Conservation (phyloP, 768 basidiomycete genomes). For the Termitomyces sp. region DNA sequence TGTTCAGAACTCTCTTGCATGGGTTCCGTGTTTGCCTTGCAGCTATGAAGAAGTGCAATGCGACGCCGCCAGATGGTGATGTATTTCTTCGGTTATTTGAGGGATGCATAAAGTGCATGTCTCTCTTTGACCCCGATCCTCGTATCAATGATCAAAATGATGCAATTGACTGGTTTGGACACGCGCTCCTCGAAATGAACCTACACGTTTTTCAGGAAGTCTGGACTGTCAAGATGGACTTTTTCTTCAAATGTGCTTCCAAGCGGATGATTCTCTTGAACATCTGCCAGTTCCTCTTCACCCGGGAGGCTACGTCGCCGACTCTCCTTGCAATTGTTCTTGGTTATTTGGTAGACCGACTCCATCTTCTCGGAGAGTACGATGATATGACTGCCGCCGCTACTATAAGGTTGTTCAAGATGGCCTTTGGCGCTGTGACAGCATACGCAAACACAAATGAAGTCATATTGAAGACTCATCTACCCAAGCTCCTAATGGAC, state of each 20-base stretch:
- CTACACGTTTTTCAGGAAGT: constrained; percentile 94
- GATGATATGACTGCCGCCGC: constrained; percentile 79
- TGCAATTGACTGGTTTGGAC: constrained; percentile 80
- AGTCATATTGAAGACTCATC: constrained; percentile 87
- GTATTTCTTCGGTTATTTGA: constrained; percentile 86
- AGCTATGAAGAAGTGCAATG: constrained; percentile 76
- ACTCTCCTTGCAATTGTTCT: constrained; percentile 88
- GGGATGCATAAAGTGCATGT: constrained; percentile 79
- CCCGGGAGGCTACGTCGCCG: constrained; percentile 70
- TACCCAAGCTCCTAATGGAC: constrained; percentile 92
- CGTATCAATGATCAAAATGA: constrained; percentile 64
- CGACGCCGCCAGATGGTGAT: constrained; percentile 78
- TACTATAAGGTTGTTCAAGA: constrained; percentile 90
- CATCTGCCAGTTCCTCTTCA: constrained; percentile 81
- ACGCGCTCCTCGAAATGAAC: constrained; percentile 77
- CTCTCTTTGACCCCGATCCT: constrained; percentile 71
- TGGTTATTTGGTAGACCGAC: constrained; percentile 76
- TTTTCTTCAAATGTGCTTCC: constrained; percentile 80
- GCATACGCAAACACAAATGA: constrained; percentile 75
- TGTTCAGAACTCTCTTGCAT: constrained; percentile 86
- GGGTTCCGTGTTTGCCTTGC: constrained; percentile 80
- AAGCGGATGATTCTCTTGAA: constrained; percentile 78
- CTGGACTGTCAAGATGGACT: constrained; percentile 89
- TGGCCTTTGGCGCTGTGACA: constrained; percentile 88
- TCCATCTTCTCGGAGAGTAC: constrained; percentile 81